Evolutionary conservation across 73 alveolate genomes (phyloP).

Genomic region (Effrenium voratum): DNA sequence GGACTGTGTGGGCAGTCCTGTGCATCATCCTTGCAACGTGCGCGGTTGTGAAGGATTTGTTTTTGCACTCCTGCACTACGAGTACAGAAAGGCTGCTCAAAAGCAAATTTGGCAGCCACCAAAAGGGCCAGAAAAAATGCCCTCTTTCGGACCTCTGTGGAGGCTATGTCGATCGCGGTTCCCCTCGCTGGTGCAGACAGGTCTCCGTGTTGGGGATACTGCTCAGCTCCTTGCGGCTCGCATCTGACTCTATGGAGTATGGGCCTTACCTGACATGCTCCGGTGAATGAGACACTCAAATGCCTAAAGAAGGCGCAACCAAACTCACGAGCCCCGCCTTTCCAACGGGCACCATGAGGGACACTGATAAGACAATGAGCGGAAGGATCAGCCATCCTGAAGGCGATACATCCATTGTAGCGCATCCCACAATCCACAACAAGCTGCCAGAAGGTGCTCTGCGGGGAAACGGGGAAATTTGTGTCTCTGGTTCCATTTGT

Average conservation of each 20-base stretch:
- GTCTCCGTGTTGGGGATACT: slow-evolving; percentile 64
- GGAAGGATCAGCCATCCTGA: slow-evolving; percentile 72
- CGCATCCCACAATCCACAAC: no score
- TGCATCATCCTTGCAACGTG: slow-evolving; percentile 34
- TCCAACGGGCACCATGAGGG: slow-evolving; percentile 80
- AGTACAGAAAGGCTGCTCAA: not conserved
- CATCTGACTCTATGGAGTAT: no score
- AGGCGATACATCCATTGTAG: no score
- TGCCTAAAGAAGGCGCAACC: no score
- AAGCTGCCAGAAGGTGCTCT: no score
- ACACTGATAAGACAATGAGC: slow-evolving; percentile 28
- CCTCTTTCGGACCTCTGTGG: not conserved
- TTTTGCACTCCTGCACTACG: not conserved
- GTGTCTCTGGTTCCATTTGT: no score
- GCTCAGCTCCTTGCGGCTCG: slow-evolving; percentile 70
- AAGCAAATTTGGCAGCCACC: not conserved
- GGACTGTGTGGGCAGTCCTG: slow-evolving; percentile 36
- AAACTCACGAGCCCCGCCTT: no score
- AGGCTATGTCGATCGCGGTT: not conserved
- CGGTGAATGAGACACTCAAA: no score
- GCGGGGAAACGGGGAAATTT: no score
- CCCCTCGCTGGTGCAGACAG: not conserved
- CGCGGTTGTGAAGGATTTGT: not conserved
- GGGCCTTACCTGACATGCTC: no score
- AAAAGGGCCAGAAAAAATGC: not conserved